These are phyloP conservation scores for Aquilaria sinensis DNA, from an alignment of 345 rosid species.

Conservation along the genomic window DNA sequence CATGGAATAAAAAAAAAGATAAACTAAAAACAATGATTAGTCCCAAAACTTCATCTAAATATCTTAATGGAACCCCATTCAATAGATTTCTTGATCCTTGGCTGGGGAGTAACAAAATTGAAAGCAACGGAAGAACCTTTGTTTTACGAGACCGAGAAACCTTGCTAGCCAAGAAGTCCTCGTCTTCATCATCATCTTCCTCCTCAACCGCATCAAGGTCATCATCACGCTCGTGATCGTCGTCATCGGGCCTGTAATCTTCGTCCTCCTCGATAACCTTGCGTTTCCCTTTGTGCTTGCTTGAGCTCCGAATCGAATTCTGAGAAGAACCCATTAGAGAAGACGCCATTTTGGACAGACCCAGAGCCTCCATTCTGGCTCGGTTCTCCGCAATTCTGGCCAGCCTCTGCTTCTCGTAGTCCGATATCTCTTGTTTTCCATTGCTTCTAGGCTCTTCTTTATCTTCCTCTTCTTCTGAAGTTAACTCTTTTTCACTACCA, in stretches of 20 bases:
- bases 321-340: constrained; percentile 35
- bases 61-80: too few relatives aligned
- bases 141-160: constrained; percentile 26
- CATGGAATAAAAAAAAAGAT: too few relatives aligned
- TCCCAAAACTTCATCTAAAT: too few relatives aligned
- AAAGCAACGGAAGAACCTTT: constrained; percentile 18
- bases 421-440: constrained; percentile 25
- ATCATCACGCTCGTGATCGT: constrained; percentile 19
- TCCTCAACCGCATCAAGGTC: constrained; percentile 22
- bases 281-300: constrained; percentile 33
- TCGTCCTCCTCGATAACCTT: constrained; percentile 51
- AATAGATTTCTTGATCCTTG: too few relatives aligned
- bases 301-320: constrained; percentile 16
- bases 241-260: constrained; percentile 50
- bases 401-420: constrained; percentile 65
- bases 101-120: too few relatives aligned
- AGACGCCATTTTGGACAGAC: constrained; percentile 51
- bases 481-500: constrained; percentile 21
- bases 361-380: constrained; percentile 77
- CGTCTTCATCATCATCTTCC: constrained; percentile 15
- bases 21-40: too few relatives aligned
- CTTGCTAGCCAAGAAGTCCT: constrained; percentile 23
- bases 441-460: background rate
- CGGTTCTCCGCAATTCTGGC: constrained; percentile 75
- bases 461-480: constrained; percentile 29